phyloP scores from a whole-genome alignment of 148 eudicot genomes.

The Silene latifolia region DNA sequence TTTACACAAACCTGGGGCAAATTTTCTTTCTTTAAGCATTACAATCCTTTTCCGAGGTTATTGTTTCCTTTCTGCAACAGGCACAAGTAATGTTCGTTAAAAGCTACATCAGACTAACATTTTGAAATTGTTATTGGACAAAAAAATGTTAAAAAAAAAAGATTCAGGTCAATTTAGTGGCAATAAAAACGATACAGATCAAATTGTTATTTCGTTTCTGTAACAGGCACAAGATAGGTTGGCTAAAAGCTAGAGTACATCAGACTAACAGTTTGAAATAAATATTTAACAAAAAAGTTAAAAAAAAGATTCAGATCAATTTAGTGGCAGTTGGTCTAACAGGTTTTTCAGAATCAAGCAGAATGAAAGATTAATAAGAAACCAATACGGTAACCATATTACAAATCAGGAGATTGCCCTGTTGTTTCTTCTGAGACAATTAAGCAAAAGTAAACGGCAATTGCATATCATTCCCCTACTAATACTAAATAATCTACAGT shows the following conservation, averaged over 20 bases:
- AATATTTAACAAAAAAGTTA: background rate
- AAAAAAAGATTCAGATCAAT: background rate
- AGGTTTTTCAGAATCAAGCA: background rate
- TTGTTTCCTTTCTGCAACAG: constrained; percentile 4
- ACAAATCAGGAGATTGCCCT: background rate
- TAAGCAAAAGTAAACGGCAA: too few relatives aligned
- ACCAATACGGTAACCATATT: background rate
- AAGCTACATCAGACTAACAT: background rate
- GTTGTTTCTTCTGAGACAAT: background rate
- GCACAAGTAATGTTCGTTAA: background rate
- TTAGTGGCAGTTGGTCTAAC: background rate
- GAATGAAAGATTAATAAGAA: background rate
- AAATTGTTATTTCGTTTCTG: background rate
- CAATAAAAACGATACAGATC: too few relatives aligned
- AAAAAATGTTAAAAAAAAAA: background rate
- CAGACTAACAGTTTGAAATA: background rate
- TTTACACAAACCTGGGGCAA: constrained; percentile 11
- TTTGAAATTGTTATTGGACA: background rate
- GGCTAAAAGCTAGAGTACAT: background rate
- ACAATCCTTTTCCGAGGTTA: background rate
- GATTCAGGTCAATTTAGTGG: background rate
- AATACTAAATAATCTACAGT: too few relatives aligned
- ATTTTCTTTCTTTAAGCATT: background rate
- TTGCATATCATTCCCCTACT: too few relatives aligned
- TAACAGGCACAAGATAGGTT: background rate